phyloP scores from a whole-genome alignment of 306 rosid species.

The Sechiopsis laciniata region DNA sequence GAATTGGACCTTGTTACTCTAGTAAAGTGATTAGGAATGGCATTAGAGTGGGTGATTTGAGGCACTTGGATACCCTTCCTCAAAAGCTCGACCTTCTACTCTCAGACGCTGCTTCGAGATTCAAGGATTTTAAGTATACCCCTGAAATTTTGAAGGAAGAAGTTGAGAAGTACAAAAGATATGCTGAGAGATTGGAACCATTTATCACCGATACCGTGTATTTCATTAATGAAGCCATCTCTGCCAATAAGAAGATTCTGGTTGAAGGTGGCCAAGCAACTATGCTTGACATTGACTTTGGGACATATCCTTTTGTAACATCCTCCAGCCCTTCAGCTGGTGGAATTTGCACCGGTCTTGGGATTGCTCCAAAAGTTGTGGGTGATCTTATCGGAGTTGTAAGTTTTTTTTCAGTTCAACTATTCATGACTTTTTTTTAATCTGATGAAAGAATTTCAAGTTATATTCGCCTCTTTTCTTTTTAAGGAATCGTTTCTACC shows the following conservation, averaged over 20 bases:
- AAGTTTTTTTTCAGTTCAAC: slow-evolving; percentile 19
- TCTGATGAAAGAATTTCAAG: slow-evolving; percentile 1
- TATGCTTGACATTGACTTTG: slow-evolving; percentile 94
- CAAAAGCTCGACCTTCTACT: slow-evolving; percentile 74
- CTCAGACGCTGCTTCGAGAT: slow-evolving; percentile 70
- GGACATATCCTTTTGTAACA: slow-evolving; percentile 93
- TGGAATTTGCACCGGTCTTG: slow-evolving; percentile 95
- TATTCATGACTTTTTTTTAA: neutral
- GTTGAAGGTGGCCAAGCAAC: slow-evolving; percentile 99
- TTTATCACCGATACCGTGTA: slow-evolving; percentile 75
- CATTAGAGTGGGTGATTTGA: slow-evolving; percentile 77
- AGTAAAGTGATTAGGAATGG: slow-evolving; percentile 87
- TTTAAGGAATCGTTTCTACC: neutral
- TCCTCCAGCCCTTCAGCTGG: slow-evolving; percentile 99
- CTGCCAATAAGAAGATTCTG: slow-evolving; percentile 67
- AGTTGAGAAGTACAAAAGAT: slow-evolving; percentile 84
- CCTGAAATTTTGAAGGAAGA: slow-evolving; percentile 70
- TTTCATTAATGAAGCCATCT: slow-evolving; percentile 72
- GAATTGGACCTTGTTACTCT: slow-evolving; percentile 93
- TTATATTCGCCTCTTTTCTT: neutral
- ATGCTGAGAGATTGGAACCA: slow-evolving; percentile 89
- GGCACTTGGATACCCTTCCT: slow-evolving; percentile 83
- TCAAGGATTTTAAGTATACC: slow-evolving; percentile 59
- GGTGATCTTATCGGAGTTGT: slow-evolving; percentile 98
- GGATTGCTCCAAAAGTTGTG: slow-evolving; percentile 82